These are phyloP conservation scores for Arbutus unedo DNA, from an alignment of 148 eudicot genomes.

Conservation along the genomic window DNA sequence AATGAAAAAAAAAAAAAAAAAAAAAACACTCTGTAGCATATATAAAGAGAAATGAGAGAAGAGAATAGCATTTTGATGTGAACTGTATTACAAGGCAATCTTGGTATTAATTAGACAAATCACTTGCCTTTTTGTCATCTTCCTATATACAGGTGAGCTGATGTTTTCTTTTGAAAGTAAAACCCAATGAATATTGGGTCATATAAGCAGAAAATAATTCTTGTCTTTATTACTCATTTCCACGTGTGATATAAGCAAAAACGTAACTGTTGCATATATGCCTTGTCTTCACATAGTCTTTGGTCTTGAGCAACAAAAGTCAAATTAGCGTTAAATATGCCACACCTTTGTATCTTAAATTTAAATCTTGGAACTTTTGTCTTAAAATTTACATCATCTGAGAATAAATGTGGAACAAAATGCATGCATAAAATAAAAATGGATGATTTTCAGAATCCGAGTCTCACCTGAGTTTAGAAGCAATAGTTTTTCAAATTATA, in stretches of 20 bases:
- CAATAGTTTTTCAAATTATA: not conserved
- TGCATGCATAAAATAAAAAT: not conserved
- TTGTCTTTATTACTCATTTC: not conserved
- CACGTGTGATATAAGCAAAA: not conserved
- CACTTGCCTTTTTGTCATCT: not conserved
- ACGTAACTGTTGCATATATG: not conserved
- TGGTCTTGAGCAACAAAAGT: not conserved
- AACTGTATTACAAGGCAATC: not conserved
- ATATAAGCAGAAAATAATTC: not conserved
- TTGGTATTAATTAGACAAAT: not conserved
- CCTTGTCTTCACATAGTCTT: not conserved
- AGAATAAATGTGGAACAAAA: no score
- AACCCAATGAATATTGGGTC: not conserved
- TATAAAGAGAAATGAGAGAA: not conserved
- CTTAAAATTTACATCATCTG: no score
- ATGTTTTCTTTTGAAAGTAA: slow-evolving; percentile 2
- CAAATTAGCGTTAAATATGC: not conserved
- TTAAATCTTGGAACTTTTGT: not conserved
- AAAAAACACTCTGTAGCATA: not conserved
- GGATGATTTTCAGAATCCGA: not conserved
- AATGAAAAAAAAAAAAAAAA: not conserved
- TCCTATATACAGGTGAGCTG: not conserved
- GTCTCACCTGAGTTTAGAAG: not conserved
- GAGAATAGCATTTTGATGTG: not conserved
- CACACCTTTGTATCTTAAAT: not conserved